These are phyloP conservation scores for Rhizopus stolonifer DNA, from an alignment of 371 early-diverging fungal species.

Conservation along the genomic window DNA sequence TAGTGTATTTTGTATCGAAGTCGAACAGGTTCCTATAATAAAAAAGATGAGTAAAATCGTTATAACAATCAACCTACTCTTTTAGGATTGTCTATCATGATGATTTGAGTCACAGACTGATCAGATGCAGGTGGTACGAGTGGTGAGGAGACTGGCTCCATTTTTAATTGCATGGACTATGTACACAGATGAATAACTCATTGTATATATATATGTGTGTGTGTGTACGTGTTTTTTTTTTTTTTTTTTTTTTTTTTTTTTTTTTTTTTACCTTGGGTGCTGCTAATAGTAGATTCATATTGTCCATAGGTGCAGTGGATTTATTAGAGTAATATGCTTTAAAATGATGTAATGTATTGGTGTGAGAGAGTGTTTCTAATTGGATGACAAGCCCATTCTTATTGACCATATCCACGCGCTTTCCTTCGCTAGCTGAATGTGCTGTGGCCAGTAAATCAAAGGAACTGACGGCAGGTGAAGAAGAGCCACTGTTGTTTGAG, in stretches of 20 bases:
- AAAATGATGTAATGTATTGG: conserved; percentile 19
- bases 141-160: conserved; percentile 62
- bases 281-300: conserved; percentile 49
- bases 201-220: no score
- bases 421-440: neutral
- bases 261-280: conserved; percentile 45
- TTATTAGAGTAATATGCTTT: conserved; percentile 53
- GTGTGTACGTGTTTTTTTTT: no score
- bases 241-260: neutral
- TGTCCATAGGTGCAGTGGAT: conserved; percentile 52
- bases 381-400: conserved; percentile 63
- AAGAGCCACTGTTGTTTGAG: conserved; percentile 1
- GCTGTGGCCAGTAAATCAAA: neutral
- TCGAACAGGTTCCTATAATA: conserved; percentile 56
- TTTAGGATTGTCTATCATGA: conserved; percentile 56
- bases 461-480: conserved; percentile 6
- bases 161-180: conserved; percentile 61
- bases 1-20: conserved; percentile 71
- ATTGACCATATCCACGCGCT: conserved; percentile 51
- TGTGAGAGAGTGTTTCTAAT: conserved; percentile 32
- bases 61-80: conserved; percentile 20
- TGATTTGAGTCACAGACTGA: conserved; percentile 53
- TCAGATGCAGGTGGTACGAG: conserved; percentile 59
- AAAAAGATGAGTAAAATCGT: neutral
- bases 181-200: no score